Evolutionary conservation across 768 basidiomycete genomes (phyloP).

Genomic region (Lactifluus volemus): DNA sequence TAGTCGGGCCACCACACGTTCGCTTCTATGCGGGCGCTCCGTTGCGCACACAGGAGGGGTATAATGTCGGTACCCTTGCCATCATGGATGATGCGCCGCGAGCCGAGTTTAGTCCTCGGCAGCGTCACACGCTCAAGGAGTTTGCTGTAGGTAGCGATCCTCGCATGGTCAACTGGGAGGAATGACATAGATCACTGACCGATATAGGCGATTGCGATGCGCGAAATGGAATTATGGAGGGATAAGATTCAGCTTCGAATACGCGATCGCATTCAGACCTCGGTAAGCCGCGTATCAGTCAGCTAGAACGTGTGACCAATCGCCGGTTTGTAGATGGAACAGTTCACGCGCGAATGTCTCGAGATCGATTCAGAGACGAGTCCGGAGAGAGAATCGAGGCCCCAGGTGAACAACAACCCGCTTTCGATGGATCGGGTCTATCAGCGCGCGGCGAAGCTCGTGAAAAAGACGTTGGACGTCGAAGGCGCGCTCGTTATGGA

Average conservation of each 20-base stretch:
- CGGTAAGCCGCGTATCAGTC: slow-evolving; percentile 37
- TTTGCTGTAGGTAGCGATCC: slow-evolving; percentile 50
- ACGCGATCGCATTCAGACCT: slow-evolving; percentile 85
- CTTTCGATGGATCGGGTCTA: slow-evolving; percentile 82
- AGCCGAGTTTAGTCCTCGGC: slow-evolving; percentile 78
- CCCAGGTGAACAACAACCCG: slow-evolving; percentile 17
- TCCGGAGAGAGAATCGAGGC: slow-evolving; percentile 30
- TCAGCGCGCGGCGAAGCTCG: slow-evolving; percentile 80
- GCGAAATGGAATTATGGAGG: slow-evolving; percentile 92
- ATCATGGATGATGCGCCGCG: slow-evolving; percentile 79
- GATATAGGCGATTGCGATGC: slow-evolving; percentile 72
- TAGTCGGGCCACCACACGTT: slow-evolving; percentile 54
- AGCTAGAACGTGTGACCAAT: neutral
- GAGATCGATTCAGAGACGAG: slow-evolving; percentile 68
- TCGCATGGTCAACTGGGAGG: neutral
- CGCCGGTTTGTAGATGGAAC: slow-evolving; percentile 61
- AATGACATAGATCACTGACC: neutral
- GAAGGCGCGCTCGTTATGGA: slow-evolving; percentile 92
- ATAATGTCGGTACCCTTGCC: slow-evolving; percentile 82
- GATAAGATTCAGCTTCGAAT: slow-evolving; percentile 94
- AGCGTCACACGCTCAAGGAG: slow-evolving; percentile 88
- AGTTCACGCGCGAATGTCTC: slow-evolving; percentile 89
- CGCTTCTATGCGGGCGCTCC: slow-evolving; percentile 93
- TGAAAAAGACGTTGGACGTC: slow-evolving; percentile 83
- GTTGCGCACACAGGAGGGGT: slow-evolving; percentile 80